Evolutionary conservation across 306 rosid genomes (phyloP), one percentile per base, ranked within the genome.

Genomic region (Prunus dulcis): DNA sequence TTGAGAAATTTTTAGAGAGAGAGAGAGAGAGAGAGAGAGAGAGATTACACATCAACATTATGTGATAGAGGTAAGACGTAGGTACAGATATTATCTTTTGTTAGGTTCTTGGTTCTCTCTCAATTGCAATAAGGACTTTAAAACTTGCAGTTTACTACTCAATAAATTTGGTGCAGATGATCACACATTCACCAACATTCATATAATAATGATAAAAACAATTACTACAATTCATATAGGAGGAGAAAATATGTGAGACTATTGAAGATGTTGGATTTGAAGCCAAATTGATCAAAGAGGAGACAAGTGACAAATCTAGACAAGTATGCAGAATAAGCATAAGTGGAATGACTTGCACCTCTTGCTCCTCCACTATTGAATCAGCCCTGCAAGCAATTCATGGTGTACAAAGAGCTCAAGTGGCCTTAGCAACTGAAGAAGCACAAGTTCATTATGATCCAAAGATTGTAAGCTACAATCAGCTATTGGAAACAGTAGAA

Each of bases 261-360:
- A 91, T 91, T 62, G 93, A 88, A 72, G 92, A 90, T 62, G 89
- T 76, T 60, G 97, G 98, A 50, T 93, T 91, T 80, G 86, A 88
- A 84, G 91, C 96, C 38, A 83, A 79, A 14, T 62, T 88, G 73
- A 78, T 79, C 9, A 77, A 66, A 6, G 89, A 84, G 34, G 67
- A 71, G 20, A 58, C 27, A 22, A 75, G 32, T 28, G 88, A 78
- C 4, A 76, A 58, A 70, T 76, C 91, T 11, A 61, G 78, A 65
- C 93, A 91, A 80, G 89, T 86, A 3, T 89, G 97, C 74, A 88
- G 93, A 57, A 79, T 93, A 30, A 82, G 80, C 28, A 80, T 93
- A 14, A 79, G 80, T 27, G 98, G 93, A 83, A 91, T 93, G 98
- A 89, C 96, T 50, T 89, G 97, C 80, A 93, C 91, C 2, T 84